Base-by-base conservation (phyloP, 352 stramenopile genomes). In the Globisporangium takayamanum region DNA sequence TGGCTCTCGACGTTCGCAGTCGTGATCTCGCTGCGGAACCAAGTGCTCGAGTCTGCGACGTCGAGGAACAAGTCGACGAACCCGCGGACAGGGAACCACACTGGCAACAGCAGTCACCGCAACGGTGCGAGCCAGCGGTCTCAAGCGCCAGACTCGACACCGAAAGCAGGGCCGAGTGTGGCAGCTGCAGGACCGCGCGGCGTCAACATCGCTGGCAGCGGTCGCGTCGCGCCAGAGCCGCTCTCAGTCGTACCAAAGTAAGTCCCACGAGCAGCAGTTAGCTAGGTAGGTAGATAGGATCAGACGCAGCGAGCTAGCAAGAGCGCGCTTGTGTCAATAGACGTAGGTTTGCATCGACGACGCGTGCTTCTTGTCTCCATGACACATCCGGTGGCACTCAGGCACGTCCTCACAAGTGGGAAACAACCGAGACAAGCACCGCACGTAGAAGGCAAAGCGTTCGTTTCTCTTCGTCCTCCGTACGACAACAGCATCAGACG, bases 1-100 rank as follows among this genome's bases (percentile, higher is more conserved):
- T 85, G 76, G 78, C 53, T 88, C n/a, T 76, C 76, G 20, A 62
- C 56, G 5, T 56, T 56, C 37, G 37, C 56, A 16, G 56, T 62
- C 22, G 56, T 56, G 33, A 55, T 62, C 56, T 62, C 56, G 37
- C 41, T 62, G 56, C 56, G 48, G 4, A 62, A 48, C 15, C 56
- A 62, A 25, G 48, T 55, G 4, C 14, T 62, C 10, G 37, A 56
- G 56, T 62, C 56, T 11, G 20, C 47, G 16, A 20, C 48, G 11
- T 50, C 56, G 6, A 48, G 44, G 26, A 52, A 26, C 44, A 55
- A 61, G 25, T 42, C 47, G 4, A 62, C 47, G 33, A 60, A 60
- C 22, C 30, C 55, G 11, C 46, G 55, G 5, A 62, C 56, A n/a
- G 56, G 48, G 12, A 53, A 60, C 45, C 37, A 48, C 56, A 55